phyloP scores from a whole-genome alignment of 352 stramenopile genomes.

The Globisporangium polare region DNA sequence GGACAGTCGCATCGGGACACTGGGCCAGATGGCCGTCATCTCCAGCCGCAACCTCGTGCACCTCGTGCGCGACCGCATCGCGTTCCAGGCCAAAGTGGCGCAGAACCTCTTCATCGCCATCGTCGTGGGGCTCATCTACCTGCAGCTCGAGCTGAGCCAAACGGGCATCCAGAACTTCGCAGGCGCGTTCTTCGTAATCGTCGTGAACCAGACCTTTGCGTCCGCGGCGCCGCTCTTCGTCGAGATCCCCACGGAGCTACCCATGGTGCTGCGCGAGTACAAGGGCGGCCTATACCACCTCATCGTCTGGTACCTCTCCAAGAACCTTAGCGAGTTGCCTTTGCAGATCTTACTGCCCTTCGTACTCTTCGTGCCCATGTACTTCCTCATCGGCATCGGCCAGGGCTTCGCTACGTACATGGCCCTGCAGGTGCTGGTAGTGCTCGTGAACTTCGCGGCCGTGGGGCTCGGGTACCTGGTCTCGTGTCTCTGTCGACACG shows the following conservation, averaged over 20 bases:
- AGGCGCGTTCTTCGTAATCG: conserved; percentile 39
- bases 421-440: conserved; percentile 28
- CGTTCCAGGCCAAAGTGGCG: conserved; percentile 25
- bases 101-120: conserved; percentile 35
- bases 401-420: conserved; percentile 30
- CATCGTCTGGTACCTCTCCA: conserved; percentile 37
- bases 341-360: conserved; percentile 43
- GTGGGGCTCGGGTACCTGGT: conserved; percentile 38
- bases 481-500: conserved; percentile 24
- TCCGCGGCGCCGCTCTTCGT: conserved; percentile 19
- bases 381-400: conserved; percentile 45
- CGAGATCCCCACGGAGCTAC: conserved; percentile 22
- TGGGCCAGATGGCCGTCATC: too few relatives aligned
- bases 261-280: conserved; percentile 41
- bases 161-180: conserved; percentile 39
- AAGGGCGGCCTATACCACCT: conserved; percentile 34
- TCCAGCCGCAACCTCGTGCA: conserved; percentile 24
- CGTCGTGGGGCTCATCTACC: conserved; percentile 42
- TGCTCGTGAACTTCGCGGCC: conserved; percentile 29
- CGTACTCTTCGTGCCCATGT: conserved; percentile 30
- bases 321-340: conserved; percentile 45
- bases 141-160: conserved; percentile 37
- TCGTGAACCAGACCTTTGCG: conserved; percentile 37
- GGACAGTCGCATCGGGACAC: too few relatives aligned
- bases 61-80: conserved; percentile 26